Conservation (phyloP, 768 basidiomycete species). For the Kockovaella imperatae region DNA sequence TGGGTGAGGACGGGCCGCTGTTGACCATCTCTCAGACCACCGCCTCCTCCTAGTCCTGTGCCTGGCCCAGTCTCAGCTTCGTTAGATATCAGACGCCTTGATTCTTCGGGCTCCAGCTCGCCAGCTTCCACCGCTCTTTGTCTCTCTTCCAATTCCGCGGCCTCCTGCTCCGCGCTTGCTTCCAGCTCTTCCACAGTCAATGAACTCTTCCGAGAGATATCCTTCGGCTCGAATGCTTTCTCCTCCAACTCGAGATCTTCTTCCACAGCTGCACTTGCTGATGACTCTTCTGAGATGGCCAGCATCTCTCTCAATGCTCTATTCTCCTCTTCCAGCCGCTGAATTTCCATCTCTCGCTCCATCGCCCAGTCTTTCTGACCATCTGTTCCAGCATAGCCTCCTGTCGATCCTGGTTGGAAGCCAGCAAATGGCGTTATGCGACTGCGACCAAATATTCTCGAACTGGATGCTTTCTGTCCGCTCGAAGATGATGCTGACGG, state of each 20-base stretch:
- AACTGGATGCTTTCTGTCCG: slow-evolving; percentile 47
- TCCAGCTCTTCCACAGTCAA: slow-evolving; percentile 32
- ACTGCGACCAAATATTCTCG: too few relatives aligned
- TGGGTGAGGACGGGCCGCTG: not conserved
- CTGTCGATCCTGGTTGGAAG: slow-evolving; percentile 27
- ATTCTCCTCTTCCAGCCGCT: slow-evolving; percentile 75
- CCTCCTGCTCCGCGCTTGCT: slow-evolving; percentile 27
- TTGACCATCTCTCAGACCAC: not conserved
- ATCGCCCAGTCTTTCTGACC: slow-evolving; percentile 67
- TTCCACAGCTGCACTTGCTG: not conserved
- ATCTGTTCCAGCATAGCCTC: slow-evolving; percentile 44
- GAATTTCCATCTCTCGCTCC: slow-evolving; percentile 80
- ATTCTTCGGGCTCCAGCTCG: not conserved
- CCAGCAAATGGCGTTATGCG: slow-evolving; percentile 27
- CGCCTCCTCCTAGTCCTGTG: slow-evolving; percentile 4
- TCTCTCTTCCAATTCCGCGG: slow-evolving; percentile 9
- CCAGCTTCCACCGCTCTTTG: not conserved
- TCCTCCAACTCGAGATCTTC: slow-evolving; percentile 9
- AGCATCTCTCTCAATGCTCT: slow-evolving; percentile 64
- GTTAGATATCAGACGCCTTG: too few relatives aligned
- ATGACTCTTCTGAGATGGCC: slow-evolving; percentile 50
- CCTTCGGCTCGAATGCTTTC: not conserved
- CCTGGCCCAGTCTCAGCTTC: not conserved
- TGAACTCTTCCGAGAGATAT: slow-evolving; percentile 15
- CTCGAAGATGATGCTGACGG: slow-evolving; percentile 33